Conservation (phyloP, 805 yeast genomes). For the Isabelozyma heimii region DNA sequence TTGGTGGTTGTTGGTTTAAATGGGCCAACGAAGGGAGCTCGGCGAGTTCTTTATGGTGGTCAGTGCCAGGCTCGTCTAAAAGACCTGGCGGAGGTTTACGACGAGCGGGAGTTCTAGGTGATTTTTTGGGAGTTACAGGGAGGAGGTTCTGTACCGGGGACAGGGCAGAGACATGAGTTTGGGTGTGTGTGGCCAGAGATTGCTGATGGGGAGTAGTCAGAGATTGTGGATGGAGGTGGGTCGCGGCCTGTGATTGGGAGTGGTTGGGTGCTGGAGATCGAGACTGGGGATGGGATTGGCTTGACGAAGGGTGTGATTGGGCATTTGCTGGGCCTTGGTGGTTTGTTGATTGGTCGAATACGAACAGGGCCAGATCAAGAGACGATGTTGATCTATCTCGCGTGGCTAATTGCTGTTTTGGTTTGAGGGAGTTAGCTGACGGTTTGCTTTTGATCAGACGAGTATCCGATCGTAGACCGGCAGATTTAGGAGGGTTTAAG, state of each 20-base stretch:
- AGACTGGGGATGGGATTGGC: too few relatives aligned
- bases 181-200: too few relatives aligned
- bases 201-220: too few relatives aligned
- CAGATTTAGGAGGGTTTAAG: background rate
- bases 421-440: conserved; percentile 1
- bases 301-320: too few relatives aligned
- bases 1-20: background rate
- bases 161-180: too few relatives aligned
- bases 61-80: background rate
- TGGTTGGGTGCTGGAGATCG: too few relatives aligned
- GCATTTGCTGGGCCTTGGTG: too few relatives aligned
- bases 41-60: background rate
- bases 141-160: background rate
- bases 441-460: conserved; percentile 4
- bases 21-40: background rate
- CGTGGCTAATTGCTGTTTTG: background rate
- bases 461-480: conserved; percentile 5
- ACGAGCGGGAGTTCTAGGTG: conserved; percentile 1
- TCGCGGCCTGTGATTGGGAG: too few relatives aligned
- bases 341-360: too few relatives aligned
- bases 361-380: too few relatives aligned
- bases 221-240: too few relatives aligned
- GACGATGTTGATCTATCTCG: too few relatives aligned
- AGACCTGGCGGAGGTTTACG: conserved; percentile 7
- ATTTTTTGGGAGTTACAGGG: background rate